These are phyloP conservation scores for Avicennia marina DNA, from an alignment of 257 asterid species.

Conservation along the genomic window DNA sequence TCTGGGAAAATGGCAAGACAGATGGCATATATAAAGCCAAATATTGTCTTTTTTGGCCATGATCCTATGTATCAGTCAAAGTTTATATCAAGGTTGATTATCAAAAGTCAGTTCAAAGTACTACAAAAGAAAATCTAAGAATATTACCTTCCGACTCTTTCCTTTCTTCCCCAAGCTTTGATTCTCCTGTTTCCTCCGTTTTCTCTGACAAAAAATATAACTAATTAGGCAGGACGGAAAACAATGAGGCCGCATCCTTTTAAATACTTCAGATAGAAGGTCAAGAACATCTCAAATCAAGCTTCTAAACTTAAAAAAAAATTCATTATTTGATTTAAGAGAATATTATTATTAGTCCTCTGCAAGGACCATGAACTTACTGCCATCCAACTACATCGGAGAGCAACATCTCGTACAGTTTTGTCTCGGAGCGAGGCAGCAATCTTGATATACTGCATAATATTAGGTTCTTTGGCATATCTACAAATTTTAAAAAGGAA, in stretches of 20 bases:
- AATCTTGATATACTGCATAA: slow-evolving; percentile 72
- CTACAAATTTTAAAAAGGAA: slow-evolving; percentile 33
- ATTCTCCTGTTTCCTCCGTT: slow-evolving; percentile 78
- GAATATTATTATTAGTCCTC: not conserved
- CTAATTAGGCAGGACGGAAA: slow-evolving; percentile 1
- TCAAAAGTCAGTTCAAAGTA: not conserved
- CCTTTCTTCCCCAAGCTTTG: slow-evolving; percentile 53
- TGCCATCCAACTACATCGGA: slow-evolving; percentile 90
- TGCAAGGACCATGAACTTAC: slow-evolving; percentile 40
- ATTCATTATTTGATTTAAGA: not conserved
- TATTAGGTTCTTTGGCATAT: slow-evolving; percentile 62
- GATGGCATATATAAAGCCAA: not conserved
- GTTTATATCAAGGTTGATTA: not conserved
- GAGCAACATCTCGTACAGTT: slow-evolving; percentile 87
- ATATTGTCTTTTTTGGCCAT: too few relatives aligned
- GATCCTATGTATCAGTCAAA: too few relatives aligned
- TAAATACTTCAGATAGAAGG: slow-evolving; percentile 12
- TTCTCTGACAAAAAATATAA: slow-evolving; percentile 49
- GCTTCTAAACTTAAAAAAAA: not conserved
- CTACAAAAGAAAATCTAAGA: not conserved
- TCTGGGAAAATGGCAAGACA: not conserved
- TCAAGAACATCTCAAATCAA: slow-evolving; percentile 3
- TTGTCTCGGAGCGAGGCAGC: slow-evolving; percentile 75
- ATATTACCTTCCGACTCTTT: slow-evolving; percentile 56
- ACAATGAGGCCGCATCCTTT: not conserved